A percentile compares a stretch with the other conserved stretches of the same genome.
Conservation (phyloP, 306 rosid species). For the Pueraria montana region DNA sequence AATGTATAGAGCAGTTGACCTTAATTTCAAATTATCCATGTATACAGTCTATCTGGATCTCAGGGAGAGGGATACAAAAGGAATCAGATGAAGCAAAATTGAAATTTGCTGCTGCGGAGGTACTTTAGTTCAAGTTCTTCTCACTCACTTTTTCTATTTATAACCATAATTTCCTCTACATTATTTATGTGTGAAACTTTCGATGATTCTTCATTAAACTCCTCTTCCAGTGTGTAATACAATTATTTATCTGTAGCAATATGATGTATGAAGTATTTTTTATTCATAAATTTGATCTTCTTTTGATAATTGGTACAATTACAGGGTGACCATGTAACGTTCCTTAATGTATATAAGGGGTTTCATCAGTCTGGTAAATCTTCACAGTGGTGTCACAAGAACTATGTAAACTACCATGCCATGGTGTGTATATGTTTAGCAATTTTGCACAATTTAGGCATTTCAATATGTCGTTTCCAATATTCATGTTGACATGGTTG, state of each 20-base stretch:
- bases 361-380: slow-evolving; percentile 95
- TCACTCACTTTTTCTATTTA: slow-evolving; percentile 7
- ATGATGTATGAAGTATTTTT: slow-evolving; percentile 8
- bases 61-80: slow-evolving; percentile 87
- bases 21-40: slow-evolving; percentile 48
- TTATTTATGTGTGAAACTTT: slow-evolving; percentile 36
- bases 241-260: slow-evolving; percentile 9
- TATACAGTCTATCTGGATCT: slow-evolving; percentile 87
- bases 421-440: slow-evolving; percentile 73
- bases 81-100: slow-evolving; percentile 94
- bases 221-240: slow-evolving; percentile 25
- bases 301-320: slow-evolving; percentile 45
- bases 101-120: slow-evolving; percentile 96
- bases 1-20: slow-evolving; percentile 38
- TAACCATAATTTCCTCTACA: slow-evolving; percentile 9
- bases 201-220: slow-evolving; percentile 26
- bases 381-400: slow-evolving; percentile 95
- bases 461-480: slow-evolving; percentile 35
- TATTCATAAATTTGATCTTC: slow-evolving; percentile 20
- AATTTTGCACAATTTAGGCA: slow-evolving; percentile 16
- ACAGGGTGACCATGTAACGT: slow-evolving; percentile 93
- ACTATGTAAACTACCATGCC: slow-evolving; percentile 87
- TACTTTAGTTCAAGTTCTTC: slow-evolving; percentile 45
- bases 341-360: slow-evolving; percentile 91
- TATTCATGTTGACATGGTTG: slow-evolving; percentile 44